Evolutionary conservation across 257 asterid genomes (phyloP).

Genomic region (Solanum stenotomum): DNA sequence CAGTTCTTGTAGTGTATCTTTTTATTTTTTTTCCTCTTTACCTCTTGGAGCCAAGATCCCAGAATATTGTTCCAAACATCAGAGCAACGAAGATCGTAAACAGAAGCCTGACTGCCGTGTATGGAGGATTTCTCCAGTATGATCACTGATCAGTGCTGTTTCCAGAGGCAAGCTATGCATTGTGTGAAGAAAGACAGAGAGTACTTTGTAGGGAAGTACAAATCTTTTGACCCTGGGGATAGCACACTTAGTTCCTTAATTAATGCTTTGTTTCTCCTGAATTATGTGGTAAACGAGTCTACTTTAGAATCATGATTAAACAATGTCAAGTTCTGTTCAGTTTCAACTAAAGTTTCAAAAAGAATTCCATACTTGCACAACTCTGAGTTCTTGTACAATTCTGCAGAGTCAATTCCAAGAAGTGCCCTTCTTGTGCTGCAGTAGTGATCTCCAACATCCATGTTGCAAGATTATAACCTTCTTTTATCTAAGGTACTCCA

Average conservation of each 20-base stretch:
- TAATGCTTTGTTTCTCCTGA: slow-evolving; percentile 10
- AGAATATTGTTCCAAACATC: slow-evolving; percentile 8
- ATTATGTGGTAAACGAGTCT: background rate
- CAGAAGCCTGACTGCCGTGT: slow-evolving; percentile 6
- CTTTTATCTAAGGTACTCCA: slow-evolving; percentile 37
- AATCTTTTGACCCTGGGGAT: slow-evolving; percentile 1
- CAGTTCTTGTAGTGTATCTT: background rate
- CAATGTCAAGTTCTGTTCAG: background rate
- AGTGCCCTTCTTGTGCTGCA: slow-evolving; percentile 29
- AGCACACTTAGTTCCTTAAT: slow-evolving; percentile 10
- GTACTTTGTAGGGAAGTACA: slow-evolving; percentile 4
- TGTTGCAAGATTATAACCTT: slow-evolving; percentile 59
- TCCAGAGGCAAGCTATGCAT: slow-evolving; percentile 15
- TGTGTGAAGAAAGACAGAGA: slow-evolving; percentile 8
- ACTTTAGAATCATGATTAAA: background rate
- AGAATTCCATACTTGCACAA: slow-evolving; percentile 21
- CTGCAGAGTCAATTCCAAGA: slow-evolving; percentile 41
- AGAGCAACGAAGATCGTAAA: slow-evolving; percentile 12
- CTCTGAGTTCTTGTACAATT: slow-evolving; percentile 36
- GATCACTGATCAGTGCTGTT: slow-evolving; percentile 11
- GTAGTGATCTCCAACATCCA: slow-evolving; percentile 63
- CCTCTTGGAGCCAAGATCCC: slow-evolving; percentile 13
- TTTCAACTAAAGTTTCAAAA: background rate
- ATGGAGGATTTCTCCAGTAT: slow-evolving; percentile 18
- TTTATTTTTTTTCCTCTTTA: background rate